phyloP scores from a whole-genome alignment of 352 stramenopile species.

The Phytophthora pisi region DNA sequence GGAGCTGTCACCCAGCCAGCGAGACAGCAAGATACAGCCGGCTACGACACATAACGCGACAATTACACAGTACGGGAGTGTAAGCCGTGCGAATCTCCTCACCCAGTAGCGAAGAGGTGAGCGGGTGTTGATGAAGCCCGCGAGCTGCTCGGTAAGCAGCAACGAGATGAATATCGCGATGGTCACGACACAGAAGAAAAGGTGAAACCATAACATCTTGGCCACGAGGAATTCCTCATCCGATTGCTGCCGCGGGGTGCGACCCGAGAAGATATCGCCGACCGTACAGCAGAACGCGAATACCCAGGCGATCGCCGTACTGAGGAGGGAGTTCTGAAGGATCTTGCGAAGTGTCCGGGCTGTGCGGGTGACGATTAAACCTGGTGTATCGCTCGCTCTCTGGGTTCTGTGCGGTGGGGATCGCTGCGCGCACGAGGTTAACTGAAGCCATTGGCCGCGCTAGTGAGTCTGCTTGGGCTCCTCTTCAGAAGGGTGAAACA shows the following conservation, averaged over 20 bases:
- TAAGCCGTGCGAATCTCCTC: conserved; percentile 3
- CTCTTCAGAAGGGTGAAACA: no score
- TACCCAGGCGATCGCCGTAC: conserved; percentile 21
- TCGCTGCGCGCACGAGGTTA: neutral
- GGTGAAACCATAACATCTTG: conserved; percentile 30
- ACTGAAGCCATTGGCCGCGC: neutral
- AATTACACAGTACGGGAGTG: conserved; percentile 3
- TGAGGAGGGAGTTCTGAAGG: conserved; percentile 28
- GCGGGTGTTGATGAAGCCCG: neutral
- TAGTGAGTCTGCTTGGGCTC: no score
- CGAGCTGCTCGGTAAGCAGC: conserved; percentile 18
- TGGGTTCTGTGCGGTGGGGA: neutral
- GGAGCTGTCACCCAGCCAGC: neutral
- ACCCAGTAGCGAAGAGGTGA: conserved; percentile 7
- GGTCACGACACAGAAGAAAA: conserved; percentile 21
- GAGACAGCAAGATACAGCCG: conserved; percentile 1
- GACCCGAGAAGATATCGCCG: conserved; percentile 21
- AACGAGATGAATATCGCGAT: conserved; percentile 25
- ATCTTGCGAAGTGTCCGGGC: conserved; percentile 23
- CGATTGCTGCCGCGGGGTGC: conserved; percentile 7
- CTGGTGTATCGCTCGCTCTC: neutral
- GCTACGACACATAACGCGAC: conserved; percentile 10
- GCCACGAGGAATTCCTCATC: conserved; percentile 21
- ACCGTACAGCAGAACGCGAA: conserved; percentile 12
- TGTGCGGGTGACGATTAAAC: neutral